These are phyloP conservation scores for Pleurotus salmoneostramineus DNA, from an alignment of 768 basidiomycete species.

Conservation along the genomic window DNA sequence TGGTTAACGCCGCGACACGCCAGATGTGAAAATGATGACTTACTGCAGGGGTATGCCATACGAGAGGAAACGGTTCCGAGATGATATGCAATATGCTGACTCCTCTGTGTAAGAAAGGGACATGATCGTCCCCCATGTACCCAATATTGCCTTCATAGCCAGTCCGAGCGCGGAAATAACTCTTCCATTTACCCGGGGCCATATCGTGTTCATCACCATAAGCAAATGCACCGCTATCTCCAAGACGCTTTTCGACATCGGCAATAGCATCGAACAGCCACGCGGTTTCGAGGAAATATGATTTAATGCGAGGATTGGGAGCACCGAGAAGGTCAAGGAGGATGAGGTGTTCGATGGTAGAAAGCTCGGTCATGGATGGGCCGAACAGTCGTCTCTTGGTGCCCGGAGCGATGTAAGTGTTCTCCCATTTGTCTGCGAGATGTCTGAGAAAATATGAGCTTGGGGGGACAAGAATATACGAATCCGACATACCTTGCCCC, in stretches of 20 bases:
- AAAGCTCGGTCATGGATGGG: conserved; percentile 51
- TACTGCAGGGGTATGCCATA: conserved; percentile 84
- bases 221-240: conserved; percentile 57
- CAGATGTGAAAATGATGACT: conserved; percentile 17
- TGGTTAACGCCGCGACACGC: neutral
- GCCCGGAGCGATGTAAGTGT: conserved; percentile 59
- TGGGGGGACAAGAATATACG: too few relatives aligned
- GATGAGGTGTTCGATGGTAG: conserved; percentile 85
- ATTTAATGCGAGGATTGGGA: conserved; percentile 66
- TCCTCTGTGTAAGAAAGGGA: conserved; percentile 81
- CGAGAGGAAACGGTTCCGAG: conserved; percentile 79
- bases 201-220: conserved; percentile 39
- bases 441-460: conserved; percentile 50
- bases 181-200: conserved; percentile 47
- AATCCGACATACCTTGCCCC: conserved; percentile 69
- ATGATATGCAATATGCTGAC: conserved; percentile 91
- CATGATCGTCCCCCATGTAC: conserved; percentile 88
- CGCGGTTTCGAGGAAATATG: conserved; percentile 83
- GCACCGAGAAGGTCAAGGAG: conserved; percentile 91
- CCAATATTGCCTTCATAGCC: conserved; percentile 36
- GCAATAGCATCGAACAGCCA: conserved; percentile 87
- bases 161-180: conserved; percentile 63
- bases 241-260: conserved; percentile 69
- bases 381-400: conserved; percentile 53
- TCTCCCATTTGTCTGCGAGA: conserved; percentile 82